These are phyloP conservation scores for Neopestalotiopsis sp. DNA, from an alignment of 2,329 filamentous ascomycete genomes.

Conservation along the genomic window DNA sequence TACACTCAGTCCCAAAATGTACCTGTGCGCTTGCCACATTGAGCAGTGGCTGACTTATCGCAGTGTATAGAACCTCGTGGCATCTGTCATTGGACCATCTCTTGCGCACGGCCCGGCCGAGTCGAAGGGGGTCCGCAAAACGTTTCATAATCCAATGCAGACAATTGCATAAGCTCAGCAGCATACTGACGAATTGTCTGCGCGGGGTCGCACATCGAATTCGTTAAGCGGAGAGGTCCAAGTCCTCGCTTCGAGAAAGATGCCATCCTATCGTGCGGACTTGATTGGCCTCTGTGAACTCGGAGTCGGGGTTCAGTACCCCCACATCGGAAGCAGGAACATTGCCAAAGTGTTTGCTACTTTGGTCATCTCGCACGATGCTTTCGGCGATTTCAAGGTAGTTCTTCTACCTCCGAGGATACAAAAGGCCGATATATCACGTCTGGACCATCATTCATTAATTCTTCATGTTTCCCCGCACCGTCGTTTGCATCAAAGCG, in stretches of 20 bases:
- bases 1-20: background rate
- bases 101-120: conserved; percentile 2
- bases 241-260: background rate
- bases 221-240: background rate
- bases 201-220: background rate
- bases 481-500: background rate
- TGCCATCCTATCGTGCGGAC: background rate
- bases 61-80: background rate
- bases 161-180: background rate
- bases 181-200: background rate
- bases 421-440: too few relatives aligned
- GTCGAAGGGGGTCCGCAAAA: background rate
- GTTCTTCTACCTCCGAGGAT: too few relatives aligned
- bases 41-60: background rate
- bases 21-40: conserved; percentile 7
- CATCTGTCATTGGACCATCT: background rate
- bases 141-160: background rate
- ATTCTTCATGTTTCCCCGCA: too few relatives aligned
- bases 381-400: too few relatives aligned
- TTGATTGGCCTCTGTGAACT: background rate
- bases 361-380: background rate
- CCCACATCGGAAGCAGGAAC: background rate
- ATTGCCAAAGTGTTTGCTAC: background rate
- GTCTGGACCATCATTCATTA: too few relatives aligned
- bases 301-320: background rate